Percentiles rank a stretch among this genome's conserved stretches.
These are phyloP conservation scores for Fusarium sp. DNA, from an alignment of 2,329 filamentous ascomycete genomes.

Conservation along the genomic window DNA sequence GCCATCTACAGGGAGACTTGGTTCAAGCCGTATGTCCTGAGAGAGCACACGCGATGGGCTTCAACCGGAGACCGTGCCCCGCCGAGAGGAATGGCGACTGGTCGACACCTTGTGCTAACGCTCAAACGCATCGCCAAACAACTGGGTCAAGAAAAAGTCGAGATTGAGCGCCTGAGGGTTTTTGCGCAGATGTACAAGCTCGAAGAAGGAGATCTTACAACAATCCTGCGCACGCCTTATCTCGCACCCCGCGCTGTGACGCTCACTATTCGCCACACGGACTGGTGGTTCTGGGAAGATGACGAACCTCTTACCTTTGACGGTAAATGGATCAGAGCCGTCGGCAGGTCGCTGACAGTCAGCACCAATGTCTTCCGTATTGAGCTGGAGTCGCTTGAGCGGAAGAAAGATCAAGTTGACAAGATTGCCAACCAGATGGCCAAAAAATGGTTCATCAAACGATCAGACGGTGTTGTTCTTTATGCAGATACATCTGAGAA, in stretches of 20 bases:
- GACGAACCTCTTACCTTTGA: slow-evolving; percentile 52
- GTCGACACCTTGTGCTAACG: background rate
- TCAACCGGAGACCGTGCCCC: slow-evolving; percentile 50
- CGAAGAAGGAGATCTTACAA: slow-evolving; percentile 48
- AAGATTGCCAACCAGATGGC: slow-evolving; percentile 53
- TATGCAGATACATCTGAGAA: slow-evolving; percentile 44
- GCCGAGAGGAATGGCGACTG: background rate
- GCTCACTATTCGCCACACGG: slow-evolving; percentile 62
- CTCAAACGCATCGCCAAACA: slow-evolving; percentile 39
- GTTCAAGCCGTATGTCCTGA: slow-evolving; percentile 57
- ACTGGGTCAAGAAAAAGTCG: slow-evolving; percentile 38
- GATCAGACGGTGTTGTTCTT: slow-evolving; percentile 51
- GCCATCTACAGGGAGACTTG: slow-evolving; percentile 58
- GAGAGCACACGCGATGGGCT: slow-evolving; percentile 57
- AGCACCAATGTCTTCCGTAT: slow-evolving; percentile 57
- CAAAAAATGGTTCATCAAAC: slow-evolving; percentile 44
- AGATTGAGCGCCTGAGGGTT: slow-evolving; percentile 53
- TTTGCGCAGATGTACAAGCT: slow-evolving; percentile 60
- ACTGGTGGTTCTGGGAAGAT: slow-evolving; percentile 46
- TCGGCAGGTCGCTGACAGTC: slow-evolving; percentile 44
- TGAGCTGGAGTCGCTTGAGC: slow-evolving; percentile 62
- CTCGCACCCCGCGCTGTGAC: slow-evolving; percentile 55
- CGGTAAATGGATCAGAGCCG: slow-evolving; percentile 53
- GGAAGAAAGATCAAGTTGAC: slow-evolving; percentile 60
- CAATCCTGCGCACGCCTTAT: slow-evolving; percentile 44